Conservation (phyloP, 306 rosid genomes). For the Glycine tomentella region DNA sequence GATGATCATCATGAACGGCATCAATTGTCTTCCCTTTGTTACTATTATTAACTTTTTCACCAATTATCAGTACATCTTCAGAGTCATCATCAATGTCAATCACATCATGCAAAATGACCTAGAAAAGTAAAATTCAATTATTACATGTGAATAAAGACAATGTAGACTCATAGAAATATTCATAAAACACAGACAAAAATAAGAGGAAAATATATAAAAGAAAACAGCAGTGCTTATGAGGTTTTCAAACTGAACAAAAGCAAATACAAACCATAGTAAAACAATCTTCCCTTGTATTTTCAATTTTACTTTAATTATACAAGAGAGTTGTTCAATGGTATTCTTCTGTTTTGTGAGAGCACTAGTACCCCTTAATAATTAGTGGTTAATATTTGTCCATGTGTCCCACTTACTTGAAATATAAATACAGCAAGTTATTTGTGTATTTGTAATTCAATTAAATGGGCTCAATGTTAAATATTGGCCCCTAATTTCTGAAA, state of each 20-base stretch:
- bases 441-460: neutral
- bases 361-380: too few relatives aligned
- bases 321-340: too few relatives aligned
- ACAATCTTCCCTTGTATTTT: too few relatives aligned
- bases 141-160: slow-evolving; percentile 11
- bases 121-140: slow-evolving; percentile 34
- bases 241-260: too few relatives aligned
- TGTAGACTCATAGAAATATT: neutral
- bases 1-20: slow-evolving; percentile 52
- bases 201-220: slow-evolving; percentile 7
- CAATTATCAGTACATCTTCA: slow-evolving; percentile 57
- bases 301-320: too few relatives aligned
- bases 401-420: neutral
- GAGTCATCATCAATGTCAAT: slow-evolving; percentile 76
- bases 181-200: neutral
- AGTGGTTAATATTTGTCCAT: too few relatives aligned
- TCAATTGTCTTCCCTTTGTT: slow-evolving; percentile 67
- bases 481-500: slow-evolving; percentile 11
- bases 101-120: slow-evolving; percentile 63
- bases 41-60: slow-evolving; percentile 51
- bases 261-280: too few relatives aligned
- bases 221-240: neutral
- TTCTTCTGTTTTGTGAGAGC: too few relatives aligned
- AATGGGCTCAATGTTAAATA: neutral
- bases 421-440: neutral